These are phyloP conservation scores for Irpex rosettiformis DNA, from an alignment of 1,284 basidiomycete genomes.

Conservation along the genomic window DNA sequence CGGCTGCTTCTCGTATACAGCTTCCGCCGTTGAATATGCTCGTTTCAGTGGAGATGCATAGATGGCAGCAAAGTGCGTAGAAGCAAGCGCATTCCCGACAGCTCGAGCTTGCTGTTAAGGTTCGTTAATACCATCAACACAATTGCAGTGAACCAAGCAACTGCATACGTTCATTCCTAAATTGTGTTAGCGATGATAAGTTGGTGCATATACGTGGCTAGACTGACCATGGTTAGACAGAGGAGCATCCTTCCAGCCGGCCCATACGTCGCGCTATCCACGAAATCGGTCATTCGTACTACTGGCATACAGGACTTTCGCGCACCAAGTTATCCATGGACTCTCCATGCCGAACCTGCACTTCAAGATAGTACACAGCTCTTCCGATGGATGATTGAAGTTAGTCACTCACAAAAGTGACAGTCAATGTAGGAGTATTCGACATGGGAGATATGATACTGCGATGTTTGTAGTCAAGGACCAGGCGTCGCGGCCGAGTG, in stretches of 20 bases:
- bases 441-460: not conserved
- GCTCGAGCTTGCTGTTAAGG: conserved; percentile 75
- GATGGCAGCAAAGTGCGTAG: conserved; percentile 60
- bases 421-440: conserved; percentile 20
- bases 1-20: conserved; percentile 49
- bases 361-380: not conserved
- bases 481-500: not conserved
- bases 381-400: too few relatives aligned
- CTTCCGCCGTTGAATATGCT: conserved; percentile 68
- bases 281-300: not conserved
- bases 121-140: not conserved
- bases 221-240: conserved; percentile 77
- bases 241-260: conserved; percentile 82
- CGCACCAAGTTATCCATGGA: conserved; percentile 65
- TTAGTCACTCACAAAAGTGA: conserved; percentile 12
- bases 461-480: not conserved
- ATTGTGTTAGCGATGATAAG: not conserved
- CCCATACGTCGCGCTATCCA: conserved; percentile 59
- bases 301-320: conserved; percentile 15
- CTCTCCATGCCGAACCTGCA: conserved; percentile 67
- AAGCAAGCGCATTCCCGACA: conserved; percentile 61
- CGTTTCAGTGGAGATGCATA: conserved; percentile 81
- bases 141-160: not conserved
- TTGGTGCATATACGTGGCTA: not conserved
- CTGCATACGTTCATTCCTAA: conserved; percentile 62